phyloP scores from a whole-genome alignment of 2,329 filamentous ascomycete species.

The Colletotrichum sp. region DNA sequence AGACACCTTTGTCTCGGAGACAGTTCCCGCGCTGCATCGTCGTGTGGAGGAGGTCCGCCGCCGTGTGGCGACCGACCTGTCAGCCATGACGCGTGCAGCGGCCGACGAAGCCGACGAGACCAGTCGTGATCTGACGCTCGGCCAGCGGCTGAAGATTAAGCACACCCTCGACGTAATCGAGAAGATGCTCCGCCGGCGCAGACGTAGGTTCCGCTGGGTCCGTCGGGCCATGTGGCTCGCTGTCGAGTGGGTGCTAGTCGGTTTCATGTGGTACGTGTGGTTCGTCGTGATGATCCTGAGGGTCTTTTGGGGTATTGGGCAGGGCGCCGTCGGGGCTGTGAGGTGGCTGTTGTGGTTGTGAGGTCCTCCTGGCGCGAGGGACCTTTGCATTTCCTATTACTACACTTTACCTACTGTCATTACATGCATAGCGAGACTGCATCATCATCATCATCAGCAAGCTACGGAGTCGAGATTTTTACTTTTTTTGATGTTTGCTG shows the following conservation, averaged over 20 bases:
- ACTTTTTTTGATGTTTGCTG: background rate
- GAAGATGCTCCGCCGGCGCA: slow-evolving; percentile 73
- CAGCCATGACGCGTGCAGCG: slow-evolving; percentile 66
- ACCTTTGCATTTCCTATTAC: background rate
- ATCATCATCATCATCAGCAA: background rate
- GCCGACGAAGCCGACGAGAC: slow-evolving; percentile 83
- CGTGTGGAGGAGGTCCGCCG: slow-evolving; percentile 52
- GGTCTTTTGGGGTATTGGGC: slow-evolving; percentile 66
- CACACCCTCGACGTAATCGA: slow-evolving; percentile 80
- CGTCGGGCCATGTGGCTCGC: slow-evolving; percentile 78
- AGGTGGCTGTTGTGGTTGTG: slow-evolving; percentile 86
- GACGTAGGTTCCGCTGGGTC: slow-evolving; percentile 73
- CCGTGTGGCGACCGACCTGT: slow-evolving; percentile 57
- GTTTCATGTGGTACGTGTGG: slow-evolving; percentile 95
- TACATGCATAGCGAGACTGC: slow-evolving; percentile 14
- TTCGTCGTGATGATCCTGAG: slow-evolving; percentile 81
- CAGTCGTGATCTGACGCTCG: slow-evolving; percentile 75
- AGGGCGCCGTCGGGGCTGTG: slow-evolving; percentile 63
- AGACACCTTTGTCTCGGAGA: slow-evolving; percentile 61
- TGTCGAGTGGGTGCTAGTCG: slow-evolving; percentile 87
- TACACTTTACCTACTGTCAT: background rate
- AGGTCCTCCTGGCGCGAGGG: slow-evolving; percentile 3
- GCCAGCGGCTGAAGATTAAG: slow-evolving; percentile 81
- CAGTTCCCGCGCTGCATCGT: slow-evolving; percentile 57
- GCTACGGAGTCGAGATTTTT: background rate